Conservation (phyloP, 176 grass and related monocot species). For the Oryza meridionalis region DNA sequence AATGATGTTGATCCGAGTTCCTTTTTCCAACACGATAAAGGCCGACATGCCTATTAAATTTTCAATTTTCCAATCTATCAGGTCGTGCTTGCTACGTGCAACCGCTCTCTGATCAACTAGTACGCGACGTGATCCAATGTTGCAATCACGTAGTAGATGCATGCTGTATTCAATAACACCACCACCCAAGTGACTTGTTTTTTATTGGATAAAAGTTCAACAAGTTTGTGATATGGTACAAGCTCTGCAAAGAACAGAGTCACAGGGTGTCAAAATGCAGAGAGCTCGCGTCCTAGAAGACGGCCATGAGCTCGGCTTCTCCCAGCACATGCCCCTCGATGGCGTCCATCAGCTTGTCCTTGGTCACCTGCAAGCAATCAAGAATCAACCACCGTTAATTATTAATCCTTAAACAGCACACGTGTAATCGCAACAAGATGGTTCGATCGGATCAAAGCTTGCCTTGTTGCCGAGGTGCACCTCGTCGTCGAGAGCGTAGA, state of each 20-base stretch:
- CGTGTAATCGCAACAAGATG: no score
- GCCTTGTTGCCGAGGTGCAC: constrained; percentile 78
- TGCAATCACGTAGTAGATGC: neutral
- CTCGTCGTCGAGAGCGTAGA: constrained; percentile 82
- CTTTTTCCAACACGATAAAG: neutral
- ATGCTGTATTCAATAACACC: neutral
- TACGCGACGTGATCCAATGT: neutral
- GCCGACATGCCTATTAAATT: neutral
- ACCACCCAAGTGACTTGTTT: neutral
- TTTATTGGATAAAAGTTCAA: constrained; percentile 41
- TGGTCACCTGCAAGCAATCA: constrained; percentile 53
- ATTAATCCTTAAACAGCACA: neutral
- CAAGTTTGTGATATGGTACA: neutral
- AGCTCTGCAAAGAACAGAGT: neutral
- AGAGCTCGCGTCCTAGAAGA: constrained; percentile 34
- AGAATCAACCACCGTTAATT: neutral
- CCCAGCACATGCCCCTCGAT: constrained; percentile 73
- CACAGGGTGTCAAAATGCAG: constrained; percentile 8
- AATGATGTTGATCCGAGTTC: neutral
- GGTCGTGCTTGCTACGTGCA: neutral
- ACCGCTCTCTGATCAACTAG: neutral
- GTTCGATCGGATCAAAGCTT: no score
- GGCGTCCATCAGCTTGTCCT: constrained; percentile 69
- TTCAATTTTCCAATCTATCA: neutral
- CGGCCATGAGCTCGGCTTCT: constrained; percentile 68